Base-by-base conservation (phyloP, 345 rosid genomes). In the Melaleuca alternifolia region DNA sequence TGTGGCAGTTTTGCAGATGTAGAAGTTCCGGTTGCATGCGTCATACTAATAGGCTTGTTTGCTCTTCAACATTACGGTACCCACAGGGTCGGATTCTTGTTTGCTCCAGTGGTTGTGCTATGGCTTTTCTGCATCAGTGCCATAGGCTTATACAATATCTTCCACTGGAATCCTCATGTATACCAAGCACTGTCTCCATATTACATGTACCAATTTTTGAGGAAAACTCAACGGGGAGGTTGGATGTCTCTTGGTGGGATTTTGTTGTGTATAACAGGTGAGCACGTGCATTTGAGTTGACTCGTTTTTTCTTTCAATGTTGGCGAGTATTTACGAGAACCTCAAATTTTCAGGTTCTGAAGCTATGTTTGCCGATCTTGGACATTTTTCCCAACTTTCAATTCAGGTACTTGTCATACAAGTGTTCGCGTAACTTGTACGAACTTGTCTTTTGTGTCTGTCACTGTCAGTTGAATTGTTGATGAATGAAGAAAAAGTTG, bases 351-450 rank as follows among this genome's bases (percentile, higher is more conserved):
- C 90, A 95, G 96, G 98, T 75, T 95, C 99, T 5, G 99, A 96
- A 89, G 99, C 99, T 61, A 96, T 96, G 99, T 95, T 95, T 91
- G 99, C 99, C 16, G 98, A 96, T 92, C 99, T 95, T 11, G 99
- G 99, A 33, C 98, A 95, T 86, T 96, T 96, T 77, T 96, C 97
- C 9, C 98, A 95, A 44, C 89, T 92, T 89, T 96, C 99, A 87
- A 95, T 96, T 88, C 92, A 95, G 97, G 98, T 96, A 89, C 51
- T 37, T 30, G 46, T 65, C 44, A 16, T 15, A 8, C 16, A 20
- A 15, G 44, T 62, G 44, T 65, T 65, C 77, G 16, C 20, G 11
- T 33, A 16, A 65, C 77, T 9, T 3, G 46, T 65, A 65, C 7
- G 77, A 65, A 30, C 44, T 65, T 9, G 79, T 18, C 46, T 71